phyloP scores from a whole-genome alignment of 2,329 filamentous ascomycete genomes.

The Sclerotinia glacialis region DNA sequence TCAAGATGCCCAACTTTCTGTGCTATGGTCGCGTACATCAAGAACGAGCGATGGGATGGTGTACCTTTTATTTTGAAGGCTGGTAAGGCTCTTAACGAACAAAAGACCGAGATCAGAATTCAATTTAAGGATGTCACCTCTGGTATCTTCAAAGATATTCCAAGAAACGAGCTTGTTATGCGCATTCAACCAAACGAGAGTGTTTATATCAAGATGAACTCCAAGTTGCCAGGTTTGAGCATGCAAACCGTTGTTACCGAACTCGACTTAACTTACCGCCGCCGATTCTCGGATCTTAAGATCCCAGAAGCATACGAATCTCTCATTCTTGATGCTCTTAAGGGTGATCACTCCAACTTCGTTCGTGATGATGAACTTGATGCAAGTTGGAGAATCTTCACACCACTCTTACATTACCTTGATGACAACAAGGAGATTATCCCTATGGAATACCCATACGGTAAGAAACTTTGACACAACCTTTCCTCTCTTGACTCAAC shows the following conservation, averaged over 20 bases:
- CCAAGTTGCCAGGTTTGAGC: constrained; percentile 93
- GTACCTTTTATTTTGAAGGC: constrained; percentile 99
- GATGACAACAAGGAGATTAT: constrained; percentile 99
- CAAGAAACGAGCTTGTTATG: constrained; percentile 97
- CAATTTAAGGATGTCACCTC: constrained; percentile 99
- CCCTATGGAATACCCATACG: constrained; percentile 99
- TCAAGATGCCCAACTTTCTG: constrained; percentile 98
- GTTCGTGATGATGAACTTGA: constrained; percentile 95
- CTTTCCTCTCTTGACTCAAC: not conserved
- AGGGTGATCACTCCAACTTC: constrained; percentile 99
- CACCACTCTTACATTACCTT: constrained; percentile 93
- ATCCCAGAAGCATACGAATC: constrained; percentile 99
- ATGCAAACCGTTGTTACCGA: constrained; percentile 99
- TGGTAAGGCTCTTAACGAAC: constrained; percentile 97
- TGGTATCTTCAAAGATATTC: constrained; percentile 99
- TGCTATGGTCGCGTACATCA: constrained; percentile 95
- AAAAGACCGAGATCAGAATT: constrained; percentile 98
- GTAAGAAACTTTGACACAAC: constrained; percentile 52
- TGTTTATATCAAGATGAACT: constrained; percentile 99
- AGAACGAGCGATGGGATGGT: constrained; percentile 99
- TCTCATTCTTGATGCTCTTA: constrained; percentile 92
- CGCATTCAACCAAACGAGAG: constrained; percentile 99
- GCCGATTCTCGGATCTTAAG: constrained; percentile 98
- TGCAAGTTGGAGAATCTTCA: constrained; percentile 98
- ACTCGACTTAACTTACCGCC: constrained; percentile 95